These are phyloP conservation scores for Tolypocladium tropicale DNA, from an alignment of 2,329 filamentous ascomycete genomes.

Conservation along the genomic window DNA sequence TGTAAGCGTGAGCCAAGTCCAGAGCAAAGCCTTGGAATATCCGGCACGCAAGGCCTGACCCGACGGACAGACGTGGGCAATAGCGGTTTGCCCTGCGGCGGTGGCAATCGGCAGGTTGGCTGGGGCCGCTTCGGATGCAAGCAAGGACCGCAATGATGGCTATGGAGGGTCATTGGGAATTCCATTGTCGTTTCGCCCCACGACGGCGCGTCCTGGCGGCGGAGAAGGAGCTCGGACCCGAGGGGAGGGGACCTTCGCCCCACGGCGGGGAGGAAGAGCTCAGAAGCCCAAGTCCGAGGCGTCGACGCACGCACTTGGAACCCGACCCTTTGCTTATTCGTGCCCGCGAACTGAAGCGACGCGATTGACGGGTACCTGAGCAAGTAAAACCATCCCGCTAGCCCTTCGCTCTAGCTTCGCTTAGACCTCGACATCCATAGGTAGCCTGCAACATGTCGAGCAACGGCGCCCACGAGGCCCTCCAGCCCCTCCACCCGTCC, in stretches of 20 bases:
- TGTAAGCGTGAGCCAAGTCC: not conserved
- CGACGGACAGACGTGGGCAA: not conserved
- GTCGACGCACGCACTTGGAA: not conserved
- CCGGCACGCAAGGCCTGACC: not conserved
- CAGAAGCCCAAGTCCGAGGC: not conserved
- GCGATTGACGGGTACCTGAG: no score
- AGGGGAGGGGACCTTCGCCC: not conserved
- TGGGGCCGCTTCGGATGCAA: no score
- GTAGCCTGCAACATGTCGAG: not conserved
- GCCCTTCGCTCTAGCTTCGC: no score
- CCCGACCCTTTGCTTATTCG: not conserved
- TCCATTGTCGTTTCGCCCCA: not conserved
- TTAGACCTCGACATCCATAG: no score
- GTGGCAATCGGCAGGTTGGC: not conserved
- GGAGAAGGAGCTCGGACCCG: not conserved
- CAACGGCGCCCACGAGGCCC: slow-evolving; percentile 24
- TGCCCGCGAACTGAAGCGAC: not conserved
- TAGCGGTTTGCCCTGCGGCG: not conserved
- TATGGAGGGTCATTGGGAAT: not conserved
- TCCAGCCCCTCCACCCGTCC: slow-evolving; percentile 37
- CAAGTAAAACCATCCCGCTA: not conserved
- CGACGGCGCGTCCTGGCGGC: not conserved
- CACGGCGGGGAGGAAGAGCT: not conserved
- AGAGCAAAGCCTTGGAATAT: no score
- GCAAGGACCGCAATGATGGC: not conserved